Base-by-base conservation (phyloP, 148 eudicot species). In the Rhododendron williamsianum region DNA sequence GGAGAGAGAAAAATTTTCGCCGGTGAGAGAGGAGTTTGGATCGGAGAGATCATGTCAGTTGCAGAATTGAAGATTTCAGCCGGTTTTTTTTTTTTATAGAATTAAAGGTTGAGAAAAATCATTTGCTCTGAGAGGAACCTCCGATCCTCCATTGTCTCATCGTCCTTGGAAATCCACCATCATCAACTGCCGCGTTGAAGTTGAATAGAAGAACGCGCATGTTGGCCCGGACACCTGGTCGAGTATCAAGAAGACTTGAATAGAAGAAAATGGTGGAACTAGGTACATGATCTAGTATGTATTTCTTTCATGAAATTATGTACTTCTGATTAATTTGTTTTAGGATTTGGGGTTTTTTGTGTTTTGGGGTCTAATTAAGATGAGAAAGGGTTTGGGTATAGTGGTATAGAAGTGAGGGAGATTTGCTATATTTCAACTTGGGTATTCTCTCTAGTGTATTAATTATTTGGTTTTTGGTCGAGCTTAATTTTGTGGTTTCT, bases 71-170 rank as follows among this genome's bases (percentile, higher is more conserved):
- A 30, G 25, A 15, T 82, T 33, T 88, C 89, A 90, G 85, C 81
- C 86, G 51, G 52, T 27, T 45, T 45, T 43, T 8, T 33, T 80
- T 33, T 35, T 80, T 33, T 54, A 81, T 84, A 13, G 23, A 71
- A 52, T 49, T 60, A 85, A 63, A 84, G 86, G 88, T 78, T 83
- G 79, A 78, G 54, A 81, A 81, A 71, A 43, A 9, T 36, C 2
- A 63, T 89, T 91, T 91, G 97, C 95, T 90, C 93, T 87, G 97
- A 95, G 97, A 95, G 91, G 98, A 95, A 94, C 94, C 91, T 91
- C 94, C 93, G 98, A 95, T 95, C 97, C 91, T 88, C 87, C 87
- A 33, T 86, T 83, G 23, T 87, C 86, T 85, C 87, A 81, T 81
- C 84, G 23, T 49, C 84, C 63, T 9, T 58, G 27, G 81, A 33